Conservation (phyloP, 2,329 filamentous ascomycete species). For the Rasamsonia emersonii region DNA sequence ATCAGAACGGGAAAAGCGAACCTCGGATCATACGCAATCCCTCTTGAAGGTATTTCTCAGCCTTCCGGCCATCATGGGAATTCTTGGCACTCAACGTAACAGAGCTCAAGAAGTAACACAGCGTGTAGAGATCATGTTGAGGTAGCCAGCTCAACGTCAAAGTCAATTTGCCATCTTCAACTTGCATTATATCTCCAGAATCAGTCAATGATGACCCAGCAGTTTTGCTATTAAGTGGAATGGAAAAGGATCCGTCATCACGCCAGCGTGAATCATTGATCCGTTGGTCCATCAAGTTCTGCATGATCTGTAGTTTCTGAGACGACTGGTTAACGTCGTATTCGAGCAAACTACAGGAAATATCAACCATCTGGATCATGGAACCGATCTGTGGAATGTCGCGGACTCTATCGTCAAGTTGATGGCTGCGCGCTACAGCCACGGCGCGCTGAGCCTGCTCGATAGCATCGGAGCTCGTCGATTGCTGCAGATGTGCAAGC, state of each 20-base stretch:
- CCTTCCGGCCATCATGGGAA: conserved; percentile 44
- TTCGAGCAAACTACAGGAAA: conserved; percentile 50
- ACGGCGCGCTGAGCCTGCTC: conserved; percentile 55
- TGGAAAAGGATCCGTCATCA: conserved; percentile 38
- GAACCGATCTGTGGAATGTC: conserved; percentile 49
- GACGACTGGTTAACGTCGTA: conserved; percentile 44
- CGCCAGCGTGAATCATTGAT: conserved; percentile 38
- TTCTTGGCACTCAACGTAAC: conserved; percentile 49
- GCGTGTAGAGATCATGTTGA: conserved; percentile 49
- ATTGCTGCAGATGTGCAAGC: conserved; percentile 49
- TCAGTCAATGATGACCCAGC: conserved; percentile 29
- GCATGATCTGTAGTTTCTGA: conserved; percentile 48
- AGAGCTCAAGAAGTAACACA: conserved; percentile 52
- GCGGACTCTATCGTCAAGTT: conserved; percentile 44
- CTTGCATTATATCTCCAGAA: conserved; percentile 34
- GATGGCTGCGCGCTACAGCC: conserved; percentile 50
- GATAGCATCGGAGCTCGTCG: conserved; percentile 45
- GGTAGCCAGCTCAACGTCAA: conserved; percentile 54
- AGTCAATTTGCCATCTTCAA: conserved; percentile 34
- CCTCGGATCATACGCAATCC: conserved; percentile 45
- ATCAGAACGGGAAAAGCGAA: conserved; percentile 14
- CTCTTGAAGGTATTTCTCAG: conserved; percentile 49
- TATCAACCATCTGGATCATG: conserved; percentile 52
- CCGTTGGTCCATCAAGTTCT: conserved; percentile 45
- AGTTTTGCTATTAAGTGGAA: conserved; percentile 37